A percentile compares a stretch with the other conserved stretches of the same genome.
Conservation (phyloP, 2,329 filamentous ascomycete genomes). For the Metarhizium brunneum region DNA sequence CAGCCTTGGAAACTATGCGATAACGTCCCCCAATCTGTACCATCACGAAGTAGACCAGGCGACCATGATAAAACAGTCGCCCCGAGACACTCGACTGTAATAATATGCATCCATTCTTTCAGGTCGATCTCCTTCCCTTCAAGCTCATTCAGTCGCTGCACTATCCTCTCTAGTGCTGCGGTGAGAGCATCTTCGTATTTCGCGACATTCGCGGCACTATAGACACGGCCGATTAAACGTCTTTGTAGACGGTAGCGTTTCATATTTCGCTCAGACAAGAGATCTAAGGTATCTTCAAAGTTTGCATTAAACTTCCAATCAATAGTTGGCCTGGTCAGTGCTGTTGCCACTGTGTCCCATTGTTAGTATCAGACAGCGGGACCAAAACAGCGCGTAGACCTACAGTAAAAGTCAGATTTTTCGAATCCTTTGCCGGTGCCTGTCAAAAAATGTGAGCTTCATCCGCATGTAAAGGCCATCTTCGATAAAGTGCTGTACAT, state of each 20-base stretch:
- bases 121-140: constrained; percentile 34
- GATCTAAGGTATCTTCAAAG: constrained; percentile 37
- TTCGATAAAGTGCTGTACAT: constrained; percentile 6
- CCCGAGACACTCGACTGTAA: constrained; percentile 41
- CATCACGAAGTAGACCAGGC: constrained; percentile 33
- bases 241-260: constrained; percentile 39
- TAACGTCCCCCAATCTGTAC: constrained; percentile 38
- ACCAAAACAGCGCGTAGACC: constrained; percentile 8
- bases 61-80: constrained; percentile 43
- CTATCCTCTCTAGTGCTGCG: constrained; percentile 24
- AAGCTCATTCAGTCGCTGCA: constrained; percentile 26
- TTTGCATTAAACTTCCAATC: constrained; percentile 26
- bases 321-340: constrained; percentile 14
- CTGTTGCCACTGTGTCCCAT: constrained; percentile 28
- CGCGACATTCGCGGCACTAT: constrained; percentile 31
- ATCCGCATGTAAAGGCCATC: not conserved
- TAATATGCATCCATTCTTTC: constrained; percentile 48
- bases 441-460: constrained; percentile 12
- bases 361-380: not conserved
- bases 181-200: constrained; percentile 34
- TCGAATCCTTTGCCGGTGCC: constrained; percentile 37
- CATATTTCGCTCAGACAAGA: constrained; percentile 39
- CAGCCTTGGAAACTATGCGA: constrained; percentile 39
- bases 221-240: constrained; percentile 38
- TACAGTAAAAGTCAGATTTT: constrained; percentile 45